phyloP scores from a whole-genome alignment of 2,329 filamentous ascomycete species.

The Fusarium metavorans region DNA sequence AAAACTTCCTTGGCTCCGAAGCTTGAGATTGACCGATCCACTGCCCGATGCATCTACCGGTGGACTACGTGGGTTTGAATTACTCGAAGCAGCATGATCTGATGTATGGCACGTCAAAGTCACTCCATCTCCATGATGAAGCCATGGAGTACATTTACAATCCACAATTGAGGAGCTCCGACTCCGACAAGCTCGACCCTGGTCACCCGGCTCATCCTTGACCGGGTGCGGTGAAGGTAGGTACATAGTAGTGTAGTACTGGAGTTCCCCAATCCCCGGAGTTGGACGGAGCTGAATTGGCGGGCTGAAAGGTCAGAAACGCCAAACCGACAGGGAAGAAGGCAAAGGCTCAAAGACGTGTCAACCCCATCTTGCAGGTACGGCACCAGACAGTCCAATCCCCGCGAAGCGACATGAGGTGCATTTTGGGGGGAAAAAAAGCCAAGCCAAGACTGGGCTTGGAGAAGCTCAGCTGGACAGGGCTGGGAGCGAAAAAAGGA shows the following conservation, averaged over 20 bases:
- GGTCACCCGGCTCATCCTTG: slow-evolving; percentile 12
- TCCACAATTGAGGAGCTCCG: slow-evolving; percentile 8
- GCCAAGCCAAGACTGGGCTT: slow-evolving; percentile 23
- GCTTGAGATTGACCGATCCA: slow-evolving; percentile 30
- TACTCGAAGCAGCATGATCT: slow-evolving; percentile 27
- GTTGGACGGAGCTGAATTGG: slow-evolving; percentile 39
- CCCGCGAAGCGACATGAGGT: background rate
- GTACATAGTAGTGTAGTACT: background rate
- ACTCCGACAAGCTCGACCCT: background rate
- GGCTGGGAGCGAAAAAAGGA: slow-evolving; percentile 10
- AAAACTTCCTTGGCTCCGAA: slow-evolving; percentile 1
- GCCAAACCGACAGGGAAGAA: background rate
- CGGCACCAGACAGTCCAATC: background rate
- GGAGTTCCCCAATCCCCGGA: slow-evolving; percentile 35
- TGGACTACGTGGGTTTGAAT: slow-evolving; percentile 11
- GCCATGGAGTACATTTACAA: slow-evolving; percentile 16
- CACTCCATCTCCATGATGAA: slow-evolving; percentile 27
- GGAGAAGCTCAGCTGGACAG: slow-evolving; percentile 36
- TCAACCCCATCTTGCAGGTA: background rate
- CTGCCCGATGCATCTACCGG: slow-evolving; percentile 27
- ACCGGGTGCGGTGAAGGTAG: slow-evolving; percentile 6
- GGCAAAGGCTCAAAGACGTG: background rate
- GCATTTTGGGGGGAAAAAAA: background rate
- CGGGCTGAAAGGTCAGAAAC: slow-evolving; percentile 20
- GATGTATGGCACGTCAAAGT: slow-evolving; percentile 31